phyloP scores from a whole-genome alignment of 2,329 filamentous ascomycete genomes.

The Epichloe baconii region DNA sequence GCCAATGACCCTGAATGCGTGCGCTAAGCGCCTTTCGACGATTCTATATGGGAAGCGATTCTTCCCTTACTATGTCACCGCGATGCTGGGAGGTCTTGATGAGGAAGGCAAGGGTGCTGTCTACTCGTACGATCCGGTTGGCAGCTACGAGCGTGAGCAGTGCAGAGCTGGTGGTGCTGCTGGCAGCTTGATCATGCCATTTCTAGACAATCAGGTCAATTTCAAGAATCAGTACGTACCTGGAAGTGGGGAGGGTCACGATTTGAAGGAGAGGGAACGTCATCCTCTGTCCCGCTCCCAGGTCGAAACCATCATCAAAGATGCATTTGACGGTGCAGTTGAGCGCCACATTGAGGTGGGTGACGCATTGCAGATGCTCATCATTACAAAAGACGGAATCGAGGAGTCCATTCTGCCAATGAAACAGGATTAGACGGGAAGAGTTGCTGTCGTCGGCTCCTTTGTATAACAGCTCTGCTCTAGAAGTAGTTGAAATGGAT shows the following conservation, averaged over 20 bases:
- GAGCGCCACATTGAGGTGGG: slow-evolving; percentile 99
- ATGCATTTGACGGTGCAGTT: slow-evolving; percentile 95
- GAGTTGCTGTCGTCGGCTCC: neutral
- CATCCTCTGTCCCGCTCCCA: slow-evolving; percentile 57
- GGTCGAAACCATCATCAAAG: slow-evolving; percentile 81
- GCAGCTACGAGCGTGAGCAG: slow-evolving; percentile 94
- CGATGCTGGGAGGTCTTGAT: slow-evolving; percentile 86
- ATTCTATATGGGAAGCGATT: slow-evolving; percentile 97
- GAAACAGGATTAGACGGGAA: slow-evolving; percentile 67
- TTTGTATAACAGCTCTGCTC: slow-evolving; percentile 5
- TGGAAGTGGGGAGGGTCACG: slow-evolving; percentile 71
- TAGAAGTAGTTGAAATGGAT: slow-evolving; percentile 3
- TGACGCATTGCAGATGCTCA: slow-evolving; percentile 89
- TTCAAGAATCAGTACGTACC: slow-evolving; percentile 98
- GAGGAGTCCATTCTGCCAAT: slow-evolving; percentile 71
- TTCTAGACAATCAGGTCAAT: slow-evolving; percentile 98
- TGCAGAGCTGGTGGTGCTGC: slow-evolving; percentile 88
- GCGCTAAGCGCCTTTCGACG: slow-evolving; percentile 86
- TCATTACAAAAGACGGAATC: slow-evolving; percentile 79
- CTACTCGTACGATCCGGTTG: slow-evolving; percentile 96
- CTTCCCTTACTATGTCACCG: slow-evolving; percentile 96
- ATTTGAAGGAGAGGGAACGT: slow-evolving; percentile 56
- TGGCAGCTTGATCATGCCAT: slow-evolving; percentile 93
- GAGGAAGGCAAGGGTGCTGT: slow-evolving; percentile 89
- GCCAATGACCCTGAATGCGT: slow-evolving; percentile 86